phyloP scores from a whole-genome alignment of 2,329 filamentous ascomycete species.

The Spiromastix sp. region DNA sequence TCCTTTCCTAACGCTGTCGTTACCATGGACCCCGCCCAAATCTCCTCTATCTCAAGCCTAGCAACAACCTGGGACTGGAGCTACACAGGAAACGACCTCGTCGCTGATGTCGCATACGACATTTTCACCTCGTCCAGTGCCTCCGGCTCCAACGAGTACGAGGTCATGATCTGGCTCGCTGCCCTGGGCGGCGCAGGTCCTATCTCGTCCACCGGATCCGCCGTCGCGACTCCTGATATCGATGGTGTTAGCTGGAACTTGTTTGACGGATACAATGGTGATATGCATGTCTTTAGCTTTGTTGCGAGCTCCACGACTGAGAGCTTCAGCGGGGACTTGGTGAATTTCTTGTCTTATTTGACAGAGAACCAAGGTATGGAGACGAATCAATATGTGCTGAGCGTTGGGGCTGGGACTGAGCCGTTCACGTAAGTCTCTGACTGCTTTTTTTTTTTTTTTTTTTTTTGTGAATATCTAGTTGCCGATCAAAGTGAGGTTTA shows the following conservation, averaged over 20 bases:
- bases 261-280: slow-evolving; percentile 50
- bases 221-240: slow-evolving; percentile 45
- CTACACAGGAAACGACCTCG: slow-evolving; percentile 40
- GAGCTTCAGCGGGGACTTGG: slow-evolving; percentile 48
- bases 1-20: neutral
- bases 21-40: neutral
- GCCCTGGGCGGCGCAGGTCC: slow-evolving; percentile 48
- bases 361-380: too few relatives aligned
- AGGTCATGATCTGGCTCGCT: slow-evolving; percentile 58
- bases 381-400: too few relatives aligned
- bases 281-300: slow-evolving; percentile 52
- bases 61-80: slow-evolving; percentile 38
- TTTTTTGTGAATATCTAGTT: too few relatives aligned
- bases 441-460: too few relatives aligned
- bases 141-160: slow-evolving; percentile 41
- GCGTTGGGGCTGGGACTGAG: too few relatives aligned
- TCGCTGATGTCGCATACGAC: slow-evolving; percentile 53
- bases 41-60: slow-evolving; percentile 31
- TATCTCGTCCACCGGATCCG: slow-evolving; percentile 45
- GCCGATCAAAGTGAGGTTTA: too few relatives aligned
- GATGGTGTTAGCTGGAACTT: slow-evolving; percentile 47
- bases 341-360: slow-evolving; percentile 49
- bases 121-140: slow-evolving; percentile 46
- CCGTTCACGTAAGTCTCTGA: too few relatives aligned
- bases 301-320: slow-evolving; percentile 39